Evolutionary conservation across 2,329 filamentous ascomycete species (phyloP).

Genomic region (Graphiopsis chlorocephala): DNA sequence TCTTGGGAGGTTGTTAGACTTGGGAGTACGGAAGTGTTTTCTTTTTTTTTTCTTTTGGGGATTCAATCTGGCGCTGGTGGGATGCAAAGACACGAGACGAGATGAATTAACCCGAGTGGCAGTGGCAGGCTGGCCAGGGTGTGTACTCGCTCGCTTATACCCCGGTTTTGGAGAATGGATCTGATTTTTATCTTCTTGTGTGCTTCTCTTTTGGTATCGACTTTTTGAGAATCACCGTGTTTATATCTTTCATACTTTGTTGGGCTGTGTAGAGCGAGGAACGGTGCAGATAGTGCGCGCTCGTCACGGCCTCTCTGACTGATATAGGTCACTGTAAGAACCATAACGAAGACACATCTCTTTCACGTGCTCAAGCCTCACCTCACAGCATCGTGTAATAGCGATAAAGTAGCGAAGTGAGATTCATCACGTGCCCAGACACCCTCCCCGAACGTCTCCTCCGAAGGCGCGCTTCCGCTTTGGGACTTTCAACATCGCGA

Average conservation of each 20-base stretch:
- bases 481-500: slow-evolving; percentile 3
- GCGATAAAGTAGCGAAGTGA: background rate
- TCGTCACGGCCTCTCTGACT: background rate
- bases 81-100: slow-evolving; percentile 9
- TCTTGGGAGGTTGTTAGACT: background rate
- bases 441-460: slow-evolving; percentile 1
- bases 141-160: slow-evolving; percentile 10
- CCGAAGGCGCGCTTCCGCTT: slow-evolving; percentile 8
- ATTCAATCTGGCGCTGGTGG: slow-evolving; percentile 3
- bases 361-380: background rate
- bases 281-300: background rate
- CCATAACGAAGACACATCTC: background rate
- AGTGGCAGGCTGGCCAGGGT: slow-evolving; percentile 11
- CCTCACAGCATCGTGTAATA: background rate
- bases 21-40: background rate
- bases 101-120: slow-evolving; percentile 6
- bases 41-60: background rate
- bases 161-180: slow-evolving; percentile 5
- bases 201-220: background rate
- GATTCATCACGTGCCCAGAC: background rate
- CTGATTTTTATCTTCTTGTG: background rate
- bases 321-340: background rate
- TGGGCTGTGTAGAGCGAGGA: background rate
- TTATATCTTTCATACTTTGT: background rate
- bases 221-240: background rate